phyloP scores from a whole-genome alignment of 257 asterid genomes.

The Euphrasia confusa region DNA sequence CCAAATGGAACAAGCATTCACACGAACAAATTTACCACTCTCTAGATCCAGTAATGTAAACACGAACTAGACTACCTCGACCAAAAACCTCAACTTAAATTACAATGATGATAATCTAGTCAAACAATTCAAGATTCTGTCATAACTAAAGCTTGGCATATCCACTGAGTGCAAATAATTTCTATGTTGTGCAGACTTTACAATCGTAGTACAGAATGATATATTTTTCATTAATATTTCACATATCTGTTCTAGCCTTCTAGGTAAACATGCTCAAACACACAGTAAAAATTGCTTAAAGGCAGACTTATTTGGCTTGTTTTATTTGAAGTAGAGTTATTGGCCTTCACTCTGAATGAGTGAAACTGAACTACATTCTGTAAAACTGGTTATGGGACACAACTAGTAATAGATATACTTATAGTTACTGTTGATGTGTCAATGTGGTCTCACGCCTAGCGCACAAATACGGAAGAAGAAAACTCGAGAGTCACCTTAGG shows the following conservation, averaged over 20 bases:
- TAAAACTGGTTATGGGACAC: no score
- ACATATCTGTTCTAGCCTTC: no score
- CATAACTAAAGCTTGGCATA: conserved; percentile 2
- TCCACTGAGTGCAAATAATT: conserved; percentile 3
- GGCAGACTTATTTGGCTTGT: no score
- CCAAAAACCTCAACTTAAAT: not conserved
- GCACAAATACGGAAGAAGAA: no score
- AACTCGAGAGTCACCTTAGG: no score
- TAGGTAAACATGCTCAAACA: no score
- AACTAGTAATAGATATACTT: conserved; percentile 1
- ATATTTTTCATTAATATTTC: no score
- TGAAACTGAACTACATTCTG: not conserved
- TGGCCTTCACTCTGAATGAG: conserved; percentile 8
- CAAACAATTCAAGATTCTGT: not conserved
- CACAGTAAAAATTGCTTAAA: no score
- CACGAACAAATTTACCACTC: conserved; percentile 9
- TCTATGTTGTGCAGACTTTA: no score
- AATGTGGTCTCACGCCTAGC: no score
- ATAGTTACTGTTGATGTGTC: no score
- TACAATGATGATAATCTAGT: not conserved
- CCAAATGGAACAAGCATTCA: conserved; percentile 1
- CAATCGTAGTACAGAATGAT: no score
- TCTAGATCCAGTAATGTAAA: conserved; percentile 1
- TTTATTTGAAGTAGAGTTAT: not conserved
- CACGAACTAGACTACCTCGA: not conserved